Conservation (phyloP, 345 rosid genomes). For the Salix brachista region DNA sequence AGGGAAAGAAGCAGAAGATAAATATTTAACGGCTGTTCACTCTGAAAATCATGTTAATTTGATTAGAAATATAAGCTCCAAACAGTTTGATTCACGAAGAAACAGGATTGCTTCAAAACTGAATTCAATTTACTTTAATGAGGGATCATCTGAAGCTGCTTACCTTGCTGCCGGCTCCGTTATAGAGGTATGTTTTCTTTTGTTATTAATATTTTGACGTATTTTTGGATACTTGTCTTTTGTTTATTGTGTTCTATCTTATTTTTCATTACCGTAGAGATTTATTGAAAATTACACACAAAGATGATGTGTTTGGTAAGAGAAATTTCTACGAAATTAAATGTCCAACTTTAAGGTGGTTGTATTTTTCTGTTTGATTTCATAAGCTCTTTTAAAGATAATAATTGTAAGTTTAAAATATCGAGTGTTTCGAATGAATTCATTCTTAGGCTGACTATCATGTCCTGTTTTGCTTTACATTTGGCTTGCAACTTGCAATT, state of each 20-base stretch:
- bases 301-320: not conserved
- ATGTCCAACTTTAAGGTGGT: not conserved
- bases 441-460: too few relatives aligned
- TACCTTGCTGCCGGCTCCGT: slow-evolving; percentile 89
- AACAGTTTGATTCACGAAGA: slow-evolving; percentile 46
- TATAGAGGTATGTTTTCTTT: slow-evolving; percentile 47
- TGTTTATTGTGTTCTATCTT: not conserved
- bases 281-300: too few relatives aligned
- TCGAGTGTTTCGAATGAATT: too few relatives aligned
- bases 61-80: slow-evolving; percentile 62
- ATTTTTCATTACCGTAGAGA: not conserved
- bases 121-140: slow-evolving; percentile 75
- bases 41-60: slow-evolving; percentile 56
- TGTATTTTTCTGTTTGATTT: too few relatives aligned
- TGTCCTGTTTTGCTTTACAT: not conserved
- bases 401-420: too few relatives aligned
- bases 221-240: not conserved
- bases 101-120: slow-evolving; percentile 49
- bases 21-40: slow-evolving; percentile 54
- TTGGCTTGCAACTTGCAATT: not conserved
- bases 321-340: not conserved
- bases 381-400: too few relatives aligned
- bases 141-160: slow-evolving; percentile 83
- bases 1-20: slow-evolving; percentile 66
- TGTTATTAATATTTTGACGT: not conserved